Conservation (phyloP, 1,139 yeast species). For the Blastobotrys aristatus region DNA sequence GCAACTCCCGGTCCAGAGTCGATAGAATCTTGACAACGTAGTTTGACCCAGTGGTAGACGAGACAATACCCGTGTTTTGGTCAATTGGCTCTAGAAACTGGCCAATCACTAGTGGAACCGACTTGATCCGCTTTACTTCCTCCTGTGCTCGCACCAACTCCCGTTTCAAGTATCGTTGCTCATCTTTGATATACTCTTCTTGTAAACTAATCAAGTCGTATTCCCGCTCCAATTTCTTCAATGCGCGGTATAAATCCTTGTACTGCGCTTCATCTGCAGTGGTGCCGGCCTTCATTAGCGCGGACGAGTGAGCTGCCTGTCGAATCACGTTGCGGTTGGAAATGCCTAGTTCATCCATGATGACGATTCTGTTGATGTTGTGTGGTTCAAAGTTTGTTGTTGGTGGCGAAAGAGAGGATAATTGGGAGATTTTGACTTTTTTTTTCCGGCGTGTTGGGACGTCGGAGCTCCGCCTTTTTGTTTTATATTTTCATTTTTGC, state of each 20-base stretch:
- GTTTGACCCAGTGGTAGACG: conserved; percentile 95
- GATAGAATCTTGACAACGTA: conserved; percentile 93
- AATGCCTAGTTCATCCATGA: conserved; percentile 12
- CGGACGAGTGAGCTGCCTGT: conserved; percentile 17
- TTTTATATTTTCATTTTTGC: no score
- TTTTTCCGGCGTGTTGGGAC: neutral
- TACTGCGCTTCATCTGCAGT: conserved; percentile 4
- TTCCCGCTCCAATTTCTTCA: conserved; percentile 86
- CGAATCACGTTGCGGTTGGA: conserved; percentile 21
- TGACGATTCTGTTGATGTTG: neutral
- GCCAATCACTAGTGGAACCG: conserved; percentile 97
- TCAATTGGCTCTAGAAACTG: conserved; percentile 97
- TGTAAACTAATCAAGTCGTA: conserved; percentile 77
- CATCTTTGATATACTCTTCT: conserved; percentile 96
- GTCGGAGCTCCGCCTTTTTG: no score
- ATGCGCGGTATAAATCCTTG: conserved; percentile 68
- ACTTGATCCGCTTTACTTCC: conserved; percentile 94
- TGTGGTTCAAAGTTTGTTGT: neutral
- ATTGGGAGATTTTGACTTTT: neutral
- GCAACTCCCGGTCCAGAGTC: conserved; percentile 87
- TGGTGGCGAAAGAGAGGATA: neutral
- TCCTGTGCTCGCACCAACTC: conserved; percentile 96
- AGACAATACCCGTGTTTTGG: conserved; percentile 92
- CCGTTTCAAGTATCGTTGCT: conserved; percentile 91
- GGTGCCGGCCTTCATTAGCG: conserved; percentile 3